A percentile compares a stretch with the other conserved stretches of the same genome.
These are phyloP conservation scores for Linum tenue DNA, from an alignment of 345 rosid species.

Conservation along the genomic window DNA sequence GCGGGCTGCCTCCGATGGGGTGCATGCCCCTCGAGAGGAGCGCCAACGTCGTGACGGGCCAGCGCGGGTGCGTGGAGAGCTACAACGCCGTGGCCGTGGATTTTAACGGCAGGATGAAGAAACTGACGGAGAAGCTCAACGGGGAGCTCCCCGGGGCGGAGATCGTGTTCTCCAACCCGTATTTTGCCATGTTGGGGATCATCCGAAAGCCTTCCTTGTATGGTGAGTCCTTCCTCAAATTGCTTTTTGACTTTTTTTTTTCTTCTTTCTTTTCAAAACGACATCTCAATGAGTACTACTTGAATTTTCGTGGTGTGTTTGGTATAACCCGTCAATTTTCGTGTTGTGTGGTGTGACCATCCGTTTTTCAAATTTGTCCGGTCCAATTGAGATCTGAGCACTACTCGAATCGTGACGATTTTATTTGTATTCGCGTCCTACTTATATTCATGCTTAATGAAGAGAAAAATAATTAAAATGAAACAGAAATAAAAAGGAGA, in stretches of 20 bases:
- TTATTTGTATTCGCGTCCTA: too few relatives aligned
- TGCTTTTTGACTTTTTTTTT: neutral
- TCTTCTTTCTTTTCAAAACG: neutral
- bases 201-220: constrained; percentile 1
- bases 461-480: too few relatives aligned
- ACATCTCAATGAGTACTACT: too few relatives aligned
- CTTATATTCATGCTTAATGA: too few relatives aligned
- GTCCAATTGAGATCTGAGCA: too few relatives aligned
- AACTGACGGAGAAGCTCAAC: constrained; percentile 3
- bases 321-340: too few relatives aligned
- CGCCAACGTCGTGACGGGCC: neutral
- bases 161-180: constrained; percentile 2
- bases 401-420: too few relatives aligned
- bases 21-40: constrained; percentile 9
- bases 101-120: constrained; percentile 3
- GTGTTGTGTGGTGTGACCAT: too few relatives aligned
- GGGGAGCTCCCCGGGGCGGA: neutral
- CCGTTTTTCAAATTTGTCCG: too few relatives aligned
- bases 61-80: neutral
- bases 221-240: neutral
- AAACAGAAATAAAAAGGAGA: too few relatives aligned
- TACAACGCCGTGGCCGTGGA: constrained; percentile 8
- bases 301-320: too few relatives aligned
- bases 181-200: neutral
- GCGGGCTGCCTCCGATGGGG: constrained; percentile 13